Conservation (phyloP, 2,329 filamentous ascomycete species). For the Cercospora canescens region DNA sequence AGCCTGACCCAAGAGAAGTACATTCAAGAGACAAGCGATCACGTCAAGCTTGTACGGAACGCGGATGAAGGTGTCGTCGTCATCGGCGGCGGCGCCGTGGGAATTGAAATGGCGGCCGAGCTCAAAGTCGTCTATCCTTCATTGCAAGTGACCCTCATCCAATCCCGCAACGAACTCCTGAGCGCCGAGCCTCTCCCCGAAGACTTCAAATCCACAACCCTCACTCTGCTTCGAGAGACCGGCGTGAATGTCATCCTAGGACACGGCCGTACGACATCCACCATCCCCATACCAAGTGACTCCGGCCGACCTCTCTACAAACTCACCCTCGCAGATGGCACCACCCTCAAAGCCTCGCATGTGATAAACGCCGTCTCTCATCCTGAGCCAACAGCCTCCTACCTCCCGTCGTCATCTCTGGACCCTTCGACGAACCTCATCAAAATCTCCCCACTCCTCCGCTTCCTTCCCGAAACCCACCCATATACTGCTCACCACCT, state of each 20-base stretch:
- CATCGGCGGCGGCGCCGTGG: constrained; percentile 76
- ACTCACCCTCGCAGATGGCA: constrained; percentile 62
- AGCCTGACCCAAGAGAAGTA: constrained; percentile 63
- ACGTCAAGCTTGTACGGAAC: constrained; percentile 55
- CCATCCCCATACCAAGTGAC: constrained; percentile 44
- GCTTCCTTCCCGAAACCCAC: constrained; percentile 55
- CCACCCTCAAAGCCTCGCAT: constrained; percentile 60
- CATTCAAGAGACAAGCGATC: constrained; percentile 60
- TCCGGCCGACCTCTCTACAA: constrained; percentile 34
- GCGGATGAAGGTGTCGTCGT: constrained; percentile 64
- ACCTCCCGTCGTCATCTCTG: constrained; percentile 60
- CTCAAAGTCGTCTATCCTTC: constrained; percentile 67
- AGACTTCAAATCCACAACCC: constrained; percentile 64
- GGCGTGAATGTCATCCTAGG: constrained; percentile 67
- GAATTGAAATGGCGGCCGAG: constrained; percentile 80
- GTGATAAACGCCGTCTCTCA: constrained; percentile 71
- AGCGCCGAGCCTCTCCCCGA: constrained; percentile 72
- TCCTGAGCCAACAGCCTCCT: constrained; percentile 61
- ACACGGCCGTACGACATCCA: constrained; percentile 54
- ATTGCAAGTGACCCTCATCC: constrained; percentile 69
- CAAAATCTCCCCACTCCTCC: constrained; percentile 59
- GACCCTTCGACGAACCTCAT: constrained; percentile 63
- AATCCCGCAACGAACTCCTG: constrained; percentile 69
- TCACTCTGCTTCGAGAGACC: constrained; percentile 59
- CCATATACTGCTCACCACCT: constrained; percentile 62